Base-by-base conservation (phyloP, 306 rosid species). In the Malus sylvestris region DNA sequence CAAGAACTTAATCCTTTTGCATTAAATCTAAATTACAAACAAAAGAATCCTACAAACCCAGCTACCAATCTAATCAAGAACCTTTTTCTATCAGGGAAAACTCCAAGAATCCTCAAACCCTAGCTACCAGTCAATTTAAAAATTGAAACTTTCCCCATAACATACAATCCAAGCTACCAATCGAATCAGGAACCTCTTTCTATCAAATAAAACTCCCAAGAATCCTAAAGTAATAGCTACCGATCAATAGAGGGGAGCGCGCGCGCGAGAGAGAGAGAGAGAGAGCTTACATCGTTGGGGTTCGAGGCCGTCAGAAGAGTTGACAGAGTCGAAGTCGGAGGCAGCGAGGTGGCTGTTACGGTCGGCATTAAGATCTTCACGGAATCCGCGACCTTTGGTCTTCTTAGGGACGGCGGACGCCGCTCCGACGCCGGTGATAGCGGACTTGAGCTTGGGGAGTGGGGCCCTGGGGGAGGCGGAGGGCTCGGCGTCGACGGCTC, bases 311-410 rank as follows among this genome's bases (percentile, higher is more conserved):
- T 88, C 91, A 46, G 88, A 86, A 72, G 96, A 81, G 82, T 86
- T 84, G 66, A 92, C 90, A 53, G 97, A 86, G 76, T 96, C 99
- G 66, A 96, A 91, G 27, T 89, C 97, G 42, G 98, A 88, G 71
- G 81, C 91, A 6, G 91, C 70, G 33, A 96, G 96, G 19, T 93
- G 91, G 57, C 74, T 61, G 83, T 85, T 88, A 11, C 99, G 97
- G 79, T 86, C 88, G 72, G 87, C 74, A 75, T 89, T 93, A 38
- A 88, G 76, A n/a, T 92, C 99, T 22, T 88, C 91, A 4, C 93
- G 98, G 69, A 96, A 96, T 0, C 99, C 99, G 5, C 99, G 92
- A 20, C 99, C 99, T 81, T 96, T 96, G 74, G 97, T 96, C 83
- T 87, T 96, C 78, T 88, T 92, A 1, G 91, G 89, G 23, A 77